These are phyloP conservation scores for Leersia perrieri DNA, from an alignment of 176 grass and related monocot genomes.

Conservation along the genomic window DNA sequence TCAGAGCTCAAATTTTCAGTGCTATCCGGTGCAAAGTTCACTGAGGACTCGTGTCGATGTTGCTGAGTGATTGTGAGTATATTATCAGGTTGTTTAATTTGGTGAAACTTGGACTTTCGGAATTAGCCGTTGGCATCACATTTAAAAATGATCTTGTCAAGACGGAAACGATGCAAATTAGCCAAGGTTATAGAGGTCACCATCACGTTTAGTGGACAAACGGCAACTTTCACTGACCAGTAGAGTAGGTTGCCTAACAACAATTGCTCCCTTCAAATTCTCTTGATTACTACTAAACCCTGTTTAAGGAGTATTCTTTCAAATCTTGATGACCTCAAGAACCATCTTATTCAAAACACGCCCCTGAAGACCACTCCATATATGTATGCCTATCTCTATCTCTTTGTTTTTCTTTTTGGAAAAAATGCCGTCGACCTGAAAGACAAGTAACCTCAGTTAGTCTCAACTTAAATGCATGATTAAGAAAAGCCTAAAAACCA, in stretches of 20 bases:
- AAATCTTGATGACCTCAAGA: not conserved
- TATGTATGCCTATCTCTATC: not conserved
- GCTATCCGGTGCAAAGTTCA: not conserved
- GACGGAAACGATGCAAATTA: not conserved
- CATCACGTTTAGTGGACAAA: not conserved
- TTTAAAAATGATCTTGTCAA: not conserved
- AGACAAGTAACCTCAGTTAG: not conserved
- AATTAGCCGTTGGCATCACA: not conserved
- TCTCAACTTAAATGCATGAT: not conserved
- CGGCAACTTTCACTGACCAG: not conserved
- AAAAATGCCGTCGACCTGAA: not conserved
- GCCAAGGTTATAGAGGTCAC: not conserved
- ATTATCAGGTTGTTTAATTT: not conserved
- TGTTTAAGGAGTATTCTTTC: not conserved
- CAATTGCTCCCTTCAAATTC: constrained; percentile 14
- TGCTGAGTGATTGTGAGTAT: too few relatives aligned
- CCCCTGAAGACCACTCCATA: too few relatives aligned
- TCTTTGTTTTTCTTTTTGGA: not conserved
- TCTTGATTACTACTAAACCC: not conserved
- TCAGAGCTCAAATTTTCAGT: too few relatives aligned
- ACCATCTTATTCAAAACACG: constrained; percentile 10
- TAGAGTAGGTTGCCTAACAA: constrained; percentile 2
- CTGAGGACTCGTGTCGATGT: not conserved
- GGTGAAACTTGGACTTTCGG: not conserved
- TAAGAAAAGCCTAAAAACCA: not conserved